Evolutionary conservation across 208 protist genomes (phyloP), one percentile per base, ranked within the genome.

Genomic region (Trypanosoma scelopori): DNA sequence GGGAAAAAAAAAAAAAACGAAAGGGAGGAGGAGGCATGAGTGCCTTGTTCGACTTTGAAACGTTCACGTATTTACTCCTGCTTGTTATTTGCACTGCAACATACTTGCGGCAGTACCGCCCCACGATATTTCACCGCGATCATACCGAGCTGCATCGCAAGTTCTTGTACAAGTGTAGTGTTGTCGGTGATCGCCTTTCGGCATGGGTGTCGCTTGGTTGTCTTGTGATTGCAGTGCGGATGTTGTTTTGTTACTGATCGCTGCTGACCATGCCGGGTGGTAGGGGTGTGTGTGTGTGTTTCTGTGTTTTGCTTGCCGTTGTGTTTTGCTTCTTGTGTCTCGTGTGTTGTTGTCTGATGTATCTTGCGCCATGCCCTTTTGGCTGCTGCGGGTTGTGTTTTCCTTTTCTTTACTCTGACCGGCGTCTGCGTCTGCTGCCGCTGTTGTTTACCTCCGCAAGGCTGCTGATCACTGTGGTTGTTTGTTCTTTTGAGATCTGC

Each of bases 101-200:
- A 22, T 96, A 96, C 72, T 61, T 96, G 50, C 74, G 89, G 43
- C 89, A 97, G 67, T 97, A 92, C 51, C 68, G 89, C 15, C 88
- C 89, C 2, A 85, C 91, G 6, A 48, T 94, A 25, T 97, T 92
- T 65, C 88, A 94, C 62, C 89, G 91, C 45, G 91, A 97, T 49
- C 89, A 83, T 62, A 45, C 51, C 16, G 78, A 94, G 52, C 58
- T 97, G 28, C 84, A 95, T 78, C 89, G 89, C 61, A 89, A 92
- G 57, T 95, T 93, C 49, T 64, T 97, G 1, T 97, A 96, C 84
- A 97, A 96, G 56, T 95, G 88, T 57, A 93, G 85, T 64, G 90
- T 97, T 15, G 76, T 97, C 15, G 93, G 93, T 12, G 93, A 97
- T 64, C 85, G 93, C 4, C 83, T 97, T 16, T 94, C 87, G 5